phyloP scores from a whole-genome alignment of 805 yeast species.

The Cyberlindnera mrakii region DNA sequence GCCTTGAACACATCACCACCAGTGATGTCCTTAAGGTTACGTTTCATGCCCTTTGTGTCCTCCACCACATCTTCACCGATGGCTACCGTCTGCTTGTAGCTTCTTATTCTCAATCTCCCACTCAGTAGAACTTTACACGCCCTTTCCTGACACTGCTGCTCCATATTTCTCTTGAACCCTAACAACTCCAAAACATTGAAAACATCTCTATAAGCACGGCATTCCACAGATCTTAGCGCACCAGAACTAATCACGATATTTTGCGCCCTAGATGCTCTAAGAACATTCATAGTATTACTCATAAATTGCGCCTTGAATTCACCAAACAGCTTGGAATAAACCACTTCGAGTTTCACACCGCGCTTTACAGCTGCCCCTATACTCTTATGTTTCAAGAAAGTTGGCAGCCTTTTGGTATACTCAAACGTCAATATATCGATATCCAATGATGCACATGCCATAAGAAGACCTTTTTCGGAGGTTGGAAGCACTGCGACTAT shows the following conservation, averaged over 20 bases:
- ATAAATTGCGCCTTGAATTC: constrained; percentile 55
- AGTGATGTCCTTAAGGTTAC: constrained; percentile 13
- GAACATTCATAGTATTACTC: constrained; percentile 63
- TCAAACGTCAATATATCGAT: constrained; percentile 77
- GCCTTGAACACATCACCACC: constrained; percentile 20
- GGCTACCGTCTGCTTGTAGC: constrained; percentile 71
- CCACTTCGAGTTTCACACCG: constrained; percentile 78
- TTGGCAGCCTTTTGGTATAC: constrained; percentile 59
- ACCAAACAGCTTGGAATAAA: constrained; percentile 51
- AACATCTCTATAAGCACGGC: constrained; percentile 67
- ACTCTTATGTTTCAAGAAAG: constrained; percentile 75
- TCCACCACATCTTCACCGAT: constrained; percentile 42
- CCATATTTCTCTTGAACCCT: constrained; percentile 56
- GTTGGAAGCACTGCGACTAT: constrained; percentile 75
- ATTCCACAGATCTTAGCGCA: constrained; percentile 46
- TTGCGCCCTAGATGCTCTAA: constrained; percentile 74
- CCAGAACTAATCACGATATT: constrained; percentile 82
- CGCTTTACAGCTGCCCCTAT: constrained; percentile 77
- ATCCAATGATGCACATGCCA: constrained; percentile 70
- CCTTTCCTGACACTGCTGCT: constrained; percentile 48
- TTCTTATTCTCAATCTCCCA: constrained; percentile 66
- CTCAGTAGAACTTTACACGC: constrained; percentile 62
- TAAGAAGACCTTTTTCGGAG: constrained; percentile 71
- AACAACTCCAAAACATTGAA: constrained; percentile 57
- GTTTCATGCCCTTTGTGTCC: constrained; percentile 15